phyloP scores from a whole-genome alignment of 2,329 filamentous ascomycete species.

The Ophiostoma fasciatum region DNA sequence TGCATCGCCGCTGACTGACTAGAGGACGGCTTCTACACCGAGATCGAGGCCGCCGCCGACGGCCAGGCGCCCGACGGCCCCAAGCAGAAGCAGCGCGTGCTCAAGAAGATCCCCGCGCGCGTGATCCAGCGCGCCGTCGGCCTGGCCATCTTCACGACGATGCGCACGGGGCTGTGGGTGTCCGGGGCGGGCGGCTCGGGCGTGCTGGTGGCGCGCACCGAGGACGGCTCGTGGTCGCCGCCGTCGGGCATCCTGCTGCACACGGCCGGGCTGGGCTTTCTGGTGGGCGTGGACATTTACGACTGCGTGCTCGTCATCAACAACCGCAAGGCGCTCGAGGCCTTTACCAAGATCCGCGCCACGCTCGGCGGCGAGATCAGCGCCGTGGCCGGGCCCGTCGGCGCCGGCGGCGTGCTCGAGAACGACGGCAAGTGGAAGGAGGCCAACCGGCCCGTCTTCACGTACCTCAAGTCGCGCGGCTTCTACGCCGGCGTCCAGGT shows the following conservation, averaged over 20 bases:
- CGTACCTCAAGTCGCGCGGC: conserved; percentile 43
- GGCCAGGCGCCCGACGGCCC: no score
- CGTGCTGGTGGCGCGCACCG: conserved; percentile 67
- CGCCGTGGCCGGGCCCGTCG: conserved; percentile 38
- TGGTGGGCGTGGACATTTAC: conserved; percentile 87
- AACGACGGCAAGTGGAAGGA: conserved; percentile 30
- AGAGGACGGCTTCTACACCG: no score
- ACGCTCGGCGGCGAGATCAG: conserved; percentile 36
- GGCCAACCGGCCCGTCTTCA: conserved; percentile 38
- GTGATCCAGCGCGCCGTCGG: conserved; percentile 84
- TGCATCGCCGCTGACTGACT: no score
- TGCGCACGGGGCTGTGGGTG: conserved; percentile 85
- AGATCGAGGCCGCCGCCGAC: conserved; percentile 41
- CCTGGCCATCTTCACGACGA: conserved; percentile 86
- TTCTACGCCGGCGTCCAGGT: conserved; percentile 39
- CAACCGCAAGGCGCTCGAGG: conserved; percentile 66
- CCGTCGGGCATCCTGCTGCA: conserved; percentile 85
- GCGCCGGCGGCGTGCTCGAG: conserved; percentile 35
- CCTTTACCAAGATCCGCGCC: conserved; percentile 64
- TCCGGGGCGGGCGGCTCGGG: conserved; percentile 85
- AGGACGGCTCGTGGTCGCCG: conserved; percentile 54
- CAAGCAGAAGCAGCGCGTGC: conserved; percentile 8
- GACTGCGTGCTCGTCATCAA: conserved; percentile 92
- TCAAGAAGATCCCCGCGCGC: conserved; percentile 69
- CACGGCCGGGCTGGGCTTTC: conserved; percentile 75